phyloP scores from a whole-genome alignment of 106 monocot genomes.

The Allium fistulosum region DNA sequence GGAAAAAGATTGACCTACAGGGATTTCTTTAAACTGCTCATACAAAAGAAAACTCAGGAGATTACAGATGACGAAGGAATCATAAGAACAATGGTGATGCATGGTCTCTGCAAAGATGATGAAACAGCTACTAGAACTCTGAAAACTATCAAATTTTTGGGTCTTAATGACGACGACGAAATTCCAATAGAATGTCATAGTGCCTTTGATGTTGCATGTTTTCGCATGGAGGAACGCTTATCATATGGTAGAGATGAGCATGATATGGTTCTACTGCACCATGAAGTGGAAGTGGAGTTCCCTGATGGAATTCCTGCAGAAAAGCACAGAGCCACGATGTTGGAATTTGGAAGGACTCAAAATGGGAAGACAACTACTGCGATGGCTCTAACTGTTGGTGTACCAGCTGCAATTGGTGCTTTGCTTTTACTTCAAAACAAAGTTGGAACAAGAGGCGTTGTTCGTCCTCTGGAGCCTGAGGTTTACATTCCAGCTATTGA shows the following conservation, averaged over 20 bases:
- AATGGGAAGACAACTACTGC: slow-evolving; percentile 66
- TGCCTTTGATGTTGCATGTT: slow-evolving; percentile 77
- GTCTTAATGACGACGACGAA: slow-evolving; percentile 58
- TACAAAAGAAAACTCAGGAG: slow-evolving; percentile 13
- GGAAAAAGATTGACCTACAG: slow-evolving; percentile 43
- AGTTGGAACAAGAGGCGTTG: slow-evolving; percentile 55
- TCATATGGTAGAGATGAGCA: slow-evolving; percentile 59
- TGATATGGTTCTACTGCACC: slow-evolving; percentile 97
- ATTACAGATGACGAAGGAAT: slow-evolving; percentile 43
- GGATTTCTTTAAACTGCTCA: slow-evolving; percentile 53
- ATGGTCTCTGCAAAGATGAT: slow-evolving; percentile 58
- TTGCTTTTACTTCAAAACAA: slow-evolving; percentile 77
- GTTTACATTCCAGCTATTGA: slow-evolving; percentile 80
- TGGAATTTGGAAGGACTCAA: slow-evolving; percentile 71
- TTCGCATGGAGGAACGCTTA: slow-evolving; percentile 78
- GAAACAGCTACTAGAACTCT: slow-evolving; percentile 48
- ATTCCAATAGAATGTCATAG: slow-evolving; percentile 60
- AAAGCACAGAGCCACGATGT: slow-evolving; percentile 59
- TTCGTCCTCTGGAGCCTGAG: slow-evolving; percentile 81
- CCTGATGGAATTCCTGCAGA: slow-evolving; percentile 52
- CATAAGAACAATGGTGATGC: slow-evolving; percentile 27
- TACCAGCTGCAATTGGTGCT: slow-evolving; percentile 88
- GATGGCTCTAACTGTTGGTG: slow-evolving; percentile 91
- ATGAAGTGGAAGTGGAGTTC: slow-evolving; percentile 82
- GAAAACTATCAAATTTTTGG: slow-evolving; percentile 90